Conservation (phyloP, 2,329 filamentous ascomycete species). For the Grosmannia huntii region DNA sequence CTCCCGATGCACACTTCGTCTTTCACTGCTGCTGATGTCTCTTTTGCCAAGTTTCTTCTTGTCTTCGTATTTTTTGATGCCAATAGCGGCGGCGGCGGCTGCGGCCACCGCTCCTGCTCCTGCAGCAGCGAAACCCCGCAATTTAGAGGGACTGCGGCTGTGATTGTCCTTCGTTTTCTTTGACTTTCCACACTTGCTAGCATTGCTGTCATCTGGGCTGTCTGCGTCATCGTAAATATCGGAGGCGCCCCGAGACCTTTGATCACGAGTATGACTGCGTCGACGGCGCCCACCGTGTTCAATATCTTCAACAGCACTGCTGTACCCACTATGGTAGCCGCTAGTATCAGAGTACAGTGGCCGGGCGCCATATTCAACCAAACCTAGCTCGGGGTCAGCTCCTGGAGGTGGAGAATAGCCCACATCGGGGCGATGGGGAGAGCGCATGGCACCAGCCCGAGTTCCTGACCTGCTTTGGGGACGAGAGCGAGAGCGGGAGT, state of each 20-base stretch:
- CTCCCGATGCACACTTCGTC: not conserved
- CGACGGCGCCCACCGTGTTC: not conserved
- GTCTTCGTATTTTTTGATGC: conserved; percentile 44
- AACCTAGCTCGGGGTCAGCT: conserved; percentile 53
- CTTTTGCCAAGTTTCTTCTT: conserved; percentile 21
- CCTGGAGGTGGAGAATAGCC: conserved; percentile 13
- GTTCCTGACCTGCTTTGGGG: conserved; percentile 16
- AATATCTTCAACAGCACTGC: conserved; percentile 33
- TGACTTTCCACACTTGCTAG: conserved; percentile 12
- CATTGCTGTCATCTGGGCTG: conserved; percentile 7
- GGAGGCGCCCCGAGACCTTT: not conserved
- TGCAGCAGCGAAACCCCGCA: conserved; percentile 42
- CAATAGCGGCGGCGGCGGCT: conserved; percentile 29
- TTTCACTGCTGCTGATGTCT: not conserved
- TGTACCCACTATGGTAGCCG: conserved; percentile 20
- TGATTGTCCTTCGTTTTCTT: conserved; percentile 21
- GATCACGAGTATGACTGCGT: not conserved
- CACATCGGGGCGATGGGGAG: conserved; percentile 32
- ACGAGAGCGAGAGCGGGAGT: conserved; percentile 16
- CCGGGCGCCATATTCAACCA: conserved; percentile 53
- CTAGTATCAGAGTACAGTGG: conserved; percentile 30
- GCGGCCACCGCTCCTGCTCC: conserved; percentile 45
- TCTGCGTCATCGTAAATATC: conserved; percentile 12
- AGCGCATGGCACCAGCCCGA: conserved; percentile 18
- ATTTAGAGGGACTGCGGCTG: conserved; percentile 32